A percentile compares a stretch with the other conserved stretches of the same genome.
Evolutionary conservation across 441 rosid genomes (phyloP).

Genomic region (Aleurites moluccanus): DNA sequence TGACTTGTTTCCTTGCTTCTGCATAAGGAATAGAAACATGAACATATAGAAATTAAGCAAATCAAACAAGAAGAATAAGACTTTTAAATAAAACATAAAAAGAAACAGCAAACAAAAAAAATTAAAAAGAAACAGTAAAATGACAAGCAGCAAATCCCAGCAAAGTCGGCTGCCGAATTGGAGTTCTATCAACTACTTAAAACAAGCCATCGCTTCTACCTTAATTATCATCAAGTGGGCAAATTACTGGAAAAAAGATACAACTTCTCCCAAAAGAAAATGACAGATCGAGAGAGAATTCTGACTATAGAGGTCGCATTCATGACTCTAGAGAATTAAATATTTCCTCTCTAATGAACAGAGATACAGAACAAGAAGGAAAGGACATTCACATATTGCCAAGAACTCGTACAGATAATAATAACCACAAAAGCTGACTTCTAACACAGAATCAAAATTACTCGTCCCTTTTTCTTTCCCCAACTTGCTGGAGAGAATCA

Average conservation of each 20-base stretch:
- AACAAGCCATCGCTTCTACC: not conserved
- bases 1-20: conserved; percentile 96
- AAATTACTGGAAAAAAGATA: not conserved
- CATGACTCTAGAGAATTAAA: conserved; percentile 11
- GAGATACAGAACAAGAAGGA: conserved; percentile 1
- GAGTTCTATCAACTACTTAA: not conserved
- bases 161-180: not conserved
- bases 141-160: conserved; percentile 5
- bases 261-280: not conserved
- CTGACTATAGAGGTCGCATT: not conserved
- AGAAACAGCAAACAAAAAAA: not conserved
- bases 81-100: not conserved
- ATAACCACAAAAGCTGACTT: not conserved
- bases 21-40: conserved; percentile 26
- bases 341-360: not conserved
- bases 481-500: conserved; percentile 9
- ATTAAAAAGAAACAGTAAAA: not conserved
- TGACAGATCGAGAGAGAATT: not conserved
- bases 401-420: not conserved
- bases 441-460: not conserved
- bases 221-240: not conserved
- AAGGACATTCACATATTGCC: conserved; percentile 15
- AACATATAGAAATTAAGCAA: conserved; percentile 3
- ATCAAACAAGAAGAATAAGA: not conserved
- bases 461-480: not conserved